A percentile compares a stretch with the other conserved stretches of the same genome.
Evolutionary conservation across 257 asterid genomes (phyloP).

Genomic region (Solanum bulbocastanum): DNA sequence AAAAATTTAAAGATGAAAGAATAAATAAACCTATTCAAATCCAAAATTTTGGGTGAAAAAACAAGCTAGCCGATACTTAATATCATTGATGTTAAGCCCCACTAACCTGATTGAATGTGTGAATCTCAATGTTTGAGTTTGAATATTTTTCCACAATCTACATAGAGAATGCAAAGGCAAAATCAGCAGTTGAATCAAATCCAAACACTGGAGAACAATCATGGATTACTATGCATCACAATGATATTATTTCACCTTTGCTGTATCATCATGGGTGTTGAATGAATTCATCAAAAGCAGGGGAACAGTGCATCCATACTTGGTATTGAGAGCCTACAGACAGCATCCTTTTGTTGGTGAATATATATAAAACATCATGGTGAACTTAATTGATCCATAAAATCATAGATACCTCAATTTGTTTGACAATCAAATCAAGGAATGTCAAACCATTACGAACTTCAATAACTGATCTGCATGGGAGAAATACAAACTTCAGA

Average conservation of each 20-base stretch:
- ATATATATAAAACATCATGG: background rate
- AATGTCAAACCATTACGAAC: constrained; percentile 95
- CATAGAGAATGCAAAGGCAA: constrained; percentile 4
- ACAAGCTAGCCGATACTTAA: background rate
- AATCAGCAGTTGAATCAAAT: constrained; percentile 10
- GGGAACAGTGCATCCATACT: constrained; percentile 91
- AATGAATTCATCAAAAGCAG: constrained; percentile 95
- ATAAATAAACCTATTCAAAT: background rate
- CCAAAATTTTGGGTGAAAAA: background rate
- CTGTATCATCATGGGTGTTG: constrained; percentile 96
- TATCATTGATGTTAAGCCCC: background rate
- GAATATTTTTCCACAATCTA: constrained; percentile 86
- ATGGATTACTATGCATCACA: background rate
- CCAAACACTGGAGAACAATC: background rate
- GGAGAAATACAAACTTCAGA: constrained; percentile 5
- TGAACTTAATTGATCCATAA: background rate
- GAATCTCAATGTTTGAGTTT: constrained; percentile 69
- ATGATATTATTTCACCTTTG: constrained; percentile 45
- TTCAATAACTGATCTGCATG: constrained; percentile 91
- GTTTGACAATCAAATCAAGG: constrained; percentile 91
- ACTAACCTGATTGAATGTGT: constrained; percentile 88
- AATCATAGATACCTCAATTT: constrained; percentile 67
- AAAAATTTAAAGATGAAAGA: constrained; percentile 9
- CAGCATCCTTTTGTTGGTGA: background rate
- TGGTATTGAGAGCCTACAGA: constrained; percentile 67